These are phyloP conservation scores for Boletus rufocinnamomeus DNA, from an alignment of 768 basidiomycete genomes.

Conservation along the genomic window DNA sequence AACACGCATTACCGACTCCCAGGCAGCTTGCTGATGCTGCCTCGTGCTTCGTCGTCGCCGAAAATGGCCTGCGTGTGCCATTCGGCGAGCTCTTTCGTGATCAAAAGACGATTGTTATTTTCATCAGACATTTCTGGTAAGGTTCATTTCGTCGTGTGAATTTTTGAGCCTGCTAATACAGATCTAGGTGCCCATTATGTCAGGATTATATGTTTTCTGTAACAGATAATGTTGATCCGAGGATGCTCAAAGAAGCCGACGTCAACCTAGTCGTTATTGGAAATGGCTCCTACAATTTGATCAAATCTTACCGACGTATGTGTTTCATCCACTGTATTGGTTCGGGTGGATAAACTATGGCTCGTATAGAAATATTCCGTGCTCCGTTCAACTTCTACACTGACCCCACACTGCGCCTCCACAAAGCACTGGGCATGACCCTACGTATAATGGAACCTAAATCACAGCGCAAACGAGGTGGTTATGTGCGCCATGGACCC, in stretches of 20 bases:
- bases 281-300: conserved; percentile 76
- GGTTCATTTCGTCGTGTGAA: conserved; percentile 13
- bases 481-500: conserved; percentile 66
- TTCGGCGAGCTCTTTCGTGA: conserved; percentile 69
- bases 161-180: conserved; percentile 2
- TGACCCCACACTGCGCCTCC: conserved; percentile 69
- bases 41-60: conserved; percentile 61
- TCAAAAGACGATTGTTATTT: conserved; percentile 70
- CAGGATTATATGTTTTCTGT: conserved; percentile 86
- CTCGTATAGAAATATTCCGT: conserved; percentile 60
- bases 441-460: conserved; percentile 46
- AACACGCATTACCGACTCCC: conserved; percentile 52
- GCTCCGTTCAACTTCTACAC: conserved; percentile 77
- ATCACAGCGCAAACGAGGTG: conserved; percentile 46
- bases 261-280: conserved; percentile 74
- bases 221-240: conserved; percentile 47
- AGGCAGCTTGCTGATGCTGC: conserved; percentile 63
- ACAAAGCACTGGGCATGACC: conserved; percentile 78
- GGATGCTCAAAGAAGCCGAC: conserved; percentile 48
- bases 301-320: conserved; percentile 69
- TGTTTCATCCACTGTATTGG: conserved; percentile 13
- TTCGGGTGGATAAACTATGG: background rate
- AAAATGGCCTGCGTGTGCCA: conserved; percentile 61
- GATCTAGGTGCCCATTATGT: conserved; percentile 68
- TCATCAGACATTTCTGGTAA: conserved; percentile 86